Percentiles rank a stretch among this genome's conserved stretches.
Evolutionary conservation across 1,284 basidiomycete species (phyloP).

Genomic region (Tranzscheliella williamsii): DNA sequence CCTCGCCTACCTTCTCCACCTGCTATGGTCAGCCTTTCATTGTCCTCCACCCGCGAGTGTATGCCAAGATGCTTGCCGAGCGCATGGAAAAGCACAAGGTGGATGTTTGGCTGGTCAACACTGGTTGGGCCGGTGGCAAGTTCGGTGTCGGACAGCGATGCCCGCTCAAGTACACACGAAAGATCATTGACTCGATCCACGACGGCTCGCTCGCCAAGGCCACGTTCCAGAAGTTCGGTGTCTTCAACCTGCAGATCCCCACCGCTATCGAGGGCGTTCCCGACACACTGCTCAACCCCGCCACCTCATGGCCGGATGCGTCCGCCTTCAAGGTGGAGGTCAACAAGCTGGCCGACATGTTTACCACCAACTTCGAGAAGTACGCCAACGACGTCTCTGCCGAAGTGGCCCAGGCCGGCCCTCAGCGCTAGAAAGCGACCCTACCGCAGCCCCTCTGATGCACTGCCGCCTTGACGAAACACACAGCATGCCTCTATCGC

Average conservation of each 20-base stretch:
- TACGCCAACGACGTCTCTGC: conserved; percentile 54
- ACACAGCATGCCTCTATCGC: too few species aligned
- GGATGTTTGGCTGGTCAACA: conserved; percentile 98
- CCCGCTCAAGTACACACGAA: conserved; percentile 72
- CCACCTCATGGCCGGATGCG: conserved; percentile 51
- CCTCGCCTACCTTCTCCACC: conserved; percentile 98
- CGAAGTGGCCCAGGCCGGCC: conserved; percentile 54
- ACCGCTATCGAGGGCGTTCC: conserved; percentile 48
- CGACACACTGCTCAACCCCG: conserved; percentile 51
- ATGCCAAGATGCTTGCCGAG: conserved; percentile 95
- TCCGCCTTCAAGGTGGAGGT: conserved; percentile 52
- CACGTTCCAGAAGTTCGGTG: conserved; percentile 77
- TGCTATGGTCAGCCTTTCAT: conserved; percentile 99
- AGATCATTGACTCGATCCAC: conserved; percentile 96
- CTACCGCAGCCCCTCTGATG: neutral
- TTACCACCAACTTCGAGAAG: conserved; percentile 58
- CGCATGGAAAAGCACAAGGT: conserved; percentile 89
- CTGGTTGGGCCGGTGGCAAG: conserved; percentile 95
- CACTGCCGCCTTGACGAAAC: too few species aligned
- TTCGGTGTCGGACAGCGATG: conserved; percentile 69
- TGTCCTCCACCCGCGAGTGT: conserved; percentile 79
- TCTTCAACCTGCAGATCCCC: conserved; percentile 58
- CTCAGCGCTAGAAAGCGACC: conserved; percentile 13
- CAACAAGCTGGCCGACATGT: conserved; percentile 60
- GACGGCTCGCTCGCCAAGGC: conserved; percentile 84